Percentiles rank a stretch among this genome's conserved stretches.
Conservation (phyloP, 495 filamentous ascomycete genomes). For the Annulohypoxylon maeteangense region DNA sequence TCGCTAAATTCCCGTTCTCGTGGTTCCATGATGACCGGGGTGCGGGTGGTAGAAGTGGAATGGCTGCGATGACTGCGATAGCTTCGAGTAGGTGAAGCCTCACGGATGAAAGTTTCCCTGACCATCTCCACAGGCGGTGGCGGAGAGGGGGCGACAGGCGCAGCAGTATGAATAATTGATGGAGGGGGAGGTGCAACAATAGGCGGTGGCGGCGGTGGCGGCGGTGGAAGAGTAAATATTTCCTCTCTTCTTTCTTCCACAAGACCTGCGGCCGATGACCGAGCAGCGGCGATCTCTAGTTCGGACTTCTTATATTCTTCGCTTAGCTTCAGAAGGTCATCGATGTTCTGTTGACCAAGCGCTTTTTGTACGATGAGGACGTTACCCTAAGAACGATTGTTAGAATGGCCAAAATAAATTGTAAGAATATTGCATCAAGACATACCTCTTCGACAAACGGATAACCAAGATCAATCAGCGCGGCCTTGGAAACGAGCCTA, state of each 20-base stretch:
- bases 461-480: conserved; percentile 84
- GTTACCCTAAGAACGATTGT: conserved; percentile 68
- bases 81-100: conserved; percentile 52
- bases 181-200: conserved; percentile 47
- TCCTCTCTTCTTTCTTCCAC: conserved; percentile 54
- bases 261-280: conserved; percentile 50
- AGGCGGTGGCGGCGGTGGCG: conserved; percentile 46
- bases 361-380: conserved; percentile 82
- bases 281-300: conserved; percentile 51
- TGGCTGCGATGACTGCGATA: conserved; percentile 44
- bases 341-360: conserved; percentile 87
- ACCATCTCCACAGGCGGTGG: conserved; percentile 52
- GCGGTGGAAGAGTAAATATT: conserved; percentile 46
- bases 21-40: conserved; percentile 49
- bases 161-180: conserved; percentile 54
- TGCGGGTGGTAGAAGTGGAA: conserved; percentile 42
- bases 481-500: conserved; percentile 77
- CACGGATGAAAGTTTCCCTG: conserved; percentile 52
- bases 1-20: conserved; percentile 56
- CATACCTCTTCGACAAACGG: conserved; percentile 86
- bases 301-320: conserved; percentile 71
- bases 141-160: conserved; percentile 52
- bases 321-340: conserved; percentile 84
- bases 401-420: conserved; percentile 36
- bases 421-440: conserved; percentile 8